A percentile compares a stretch with the other conserved stretches of the same genome.
Evolutionary conservation across 2,329 filamentous ascomycete species (phyloP).

Genomic region (Fusarium chlamydosporum): DNA sequence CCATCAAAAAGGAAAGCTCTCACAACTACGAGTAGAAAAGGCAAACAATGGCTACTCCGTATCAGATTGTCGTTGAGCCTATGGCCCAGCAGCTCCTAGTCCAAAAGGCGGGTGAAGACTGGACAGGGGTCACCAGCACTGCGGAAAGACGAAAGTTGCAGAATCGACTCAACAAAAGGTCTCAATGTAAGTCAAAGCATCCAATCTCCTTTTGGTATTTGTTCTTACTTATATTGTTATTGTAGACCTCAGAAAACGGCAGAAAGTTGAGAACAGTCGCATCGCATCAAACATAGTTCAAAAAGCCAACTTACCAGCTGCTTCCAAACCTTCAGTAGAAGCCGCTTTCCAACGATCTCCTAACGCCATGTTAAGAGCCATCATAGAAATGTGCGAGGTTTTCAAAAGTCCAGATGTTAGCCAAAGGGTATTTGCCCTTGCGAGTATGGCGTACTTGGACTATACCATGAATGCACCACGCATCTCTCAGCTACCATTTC

Average conservation of each 20-base stretch:
- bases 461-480: slow-evolving; percentile 22
- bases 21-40: no score
- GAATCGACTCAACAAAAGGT: slow-evolving; percentile 31
- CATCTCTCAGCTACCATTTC: slow-evolving; percentile 17
- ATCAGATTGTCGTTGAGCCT: slow-evolving; percentile 19
- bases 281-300: background rate
- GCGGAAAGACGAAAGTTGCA: slow-evolving; percentile 29
- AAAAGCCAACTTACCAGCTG: background rate
- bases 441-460: slow-evolving; percentile 23
- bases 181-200: background rate
- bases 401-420: background rate
- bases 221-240: no score
- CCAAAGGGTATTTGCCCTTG: slow-evolving; percentile 6
- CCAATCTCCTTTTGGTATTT: no score
- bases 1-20: no score
- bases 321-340: background rate
- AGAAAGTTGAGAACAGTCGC: background rate
- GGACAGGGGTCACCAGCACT: slow-evolving; percentile 24
- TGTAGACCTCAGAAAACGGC: slow-evolving; percentile 14
- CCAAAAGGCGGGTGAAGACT: slow-evolving; percentile 20
- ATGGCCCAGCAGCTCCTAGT: slow-evolving; percentile 24
- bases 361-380: background rate
- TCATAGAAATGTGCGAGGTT: slow-evolving; percentile 16
- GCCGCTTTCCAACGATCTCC: background rate
- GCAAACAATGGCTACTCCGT: slow-evolving; percentile 10